Conservation (phyloP, 116 monocot species). For the Zostera marina region DNA sequence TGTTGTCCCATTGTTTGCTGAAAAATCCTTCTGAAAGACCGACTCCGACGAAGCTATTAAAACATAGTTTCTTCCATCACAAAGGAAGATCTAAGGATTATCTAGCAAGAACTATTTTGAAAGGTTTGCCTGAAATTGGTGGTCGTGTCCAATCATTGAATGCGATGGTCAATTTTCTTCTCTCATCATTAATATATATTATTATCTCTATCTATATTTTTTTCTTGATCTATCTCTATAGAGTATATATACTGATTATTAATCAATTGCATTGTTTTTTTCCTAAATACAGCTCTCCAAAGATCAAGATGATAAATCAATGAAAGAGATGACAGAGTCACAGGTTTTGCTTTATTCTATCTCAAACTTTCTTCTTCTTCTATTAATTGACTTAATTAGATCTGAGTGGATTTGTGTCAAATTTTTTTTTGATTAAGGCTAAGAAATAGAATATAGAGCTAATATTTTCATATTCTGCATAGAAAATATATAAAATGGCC, state of each 20-base stretch:
- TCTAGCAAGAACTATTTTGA: constrained; percentile 50
- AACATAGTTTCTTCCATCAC: constrained; percentile 82
- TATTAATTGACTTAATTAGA: neutral
- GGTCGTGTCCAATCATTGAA: constrained; percentile 55
- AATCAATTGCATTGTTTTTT: too few species aligned
- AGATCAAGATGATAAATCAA: too few species aligned
- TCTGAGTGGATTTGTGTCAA: neutral
- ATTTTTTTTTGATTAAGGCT: neutral
- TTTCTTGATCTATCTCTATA: too few species aligned
- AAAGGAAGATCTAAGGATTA: constrained; percentile 78
- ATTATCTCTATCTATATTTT: neutral
- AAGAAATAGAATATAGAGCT: too few species aligned
- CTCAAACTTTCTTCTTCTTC: neutral
- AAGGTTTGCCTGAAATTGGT: constrained; percentile 57
- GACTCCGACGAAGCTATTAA: constrained; percentile 55
- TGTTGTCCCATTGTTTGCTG: constrained; percentile 86
- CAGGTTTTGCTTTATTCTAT: too few species aligned
- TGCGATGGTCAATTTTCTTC: constrained; percentile 16
- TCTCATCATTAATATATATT: neutral
- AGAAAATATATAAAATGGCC: constrained; percentile 75
- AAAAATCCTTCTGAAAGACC: constrained; percentile 93
- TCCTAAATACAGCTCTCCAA: constrained; percentile 14
- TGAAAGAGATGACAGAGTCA: too few species aligned
- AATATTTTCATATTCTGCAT: neutral
- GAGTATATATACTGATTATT: too few species aligned